Conservation (phyloP, 768 basidiomycete species). For the Mycena albidolilacea region DNA sequence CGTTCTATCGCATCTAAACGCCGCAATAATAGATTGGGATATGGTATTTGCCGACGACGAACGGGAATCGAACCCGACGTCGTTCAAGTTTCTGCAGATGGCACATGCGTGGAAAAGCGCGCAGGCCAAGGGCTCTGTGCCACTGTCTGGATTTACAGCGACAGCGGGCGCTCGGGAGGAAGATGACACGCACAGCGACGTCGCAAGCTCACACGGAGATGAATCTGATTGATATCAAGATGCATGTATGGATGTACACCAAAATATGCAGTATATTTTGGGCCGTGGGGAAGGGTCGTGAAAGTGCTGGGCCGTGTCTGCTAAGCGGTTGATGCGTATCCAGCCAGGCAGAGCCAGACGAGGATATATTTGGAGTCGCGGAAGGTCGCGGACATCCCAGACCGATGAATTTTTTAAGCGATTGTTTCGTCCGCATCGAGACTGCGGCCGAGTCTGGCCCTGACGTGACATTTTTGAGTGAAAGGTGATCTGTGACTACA, state of each 20-base stretch:
- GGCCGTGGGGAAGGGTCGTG: too few species aligned
- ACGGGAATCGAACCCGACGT: conserved; percentile 90
- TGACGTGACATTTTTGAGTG: too few species aligned
- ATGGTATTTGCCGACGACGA: conserved; percentile 98
- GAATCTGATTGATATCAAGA: conserved; percentile 43
- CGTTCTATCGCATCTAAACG: conserved; percentile 13
- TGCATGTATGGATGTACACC: background rate
- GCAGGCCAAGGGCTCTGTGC: conserved; percentile 57
- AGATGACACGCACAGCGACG: conserved; percentile 61
- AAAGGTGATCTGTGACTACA: too few species aligned
- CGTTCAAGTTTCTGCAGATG: conserved; percentile 96
- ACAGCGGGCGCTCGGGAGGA: conserved; percentile 52
- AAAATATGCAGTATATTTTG: too few species aligned
- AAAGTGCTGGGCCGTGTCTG: too few species aligned
- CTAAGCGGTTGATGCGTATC: too few species aligned
- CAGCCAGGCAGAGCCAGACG: too few species aligned
- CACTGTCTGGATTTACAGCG: conserved; percentile 63
- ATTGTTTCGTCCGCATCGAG: too few species aligned
- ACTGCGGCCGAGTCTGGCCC: too few species aligned
- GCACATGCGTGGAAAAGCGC: conserved; percentile 91
- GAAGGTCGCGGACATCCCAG: too few species aligned
- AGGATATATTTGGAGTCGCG: too few species aligned
- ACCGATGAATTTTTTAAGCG: too few species aligned
- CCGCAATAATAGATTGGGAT: conserved; percentile 82
- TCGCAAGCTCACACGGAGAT: conserved; percentile 68